Percentiles rank a stretch among this genome's conserved stretches.
Conservation (phyloP, 1,139 yeast genomes). For the Diutina rugosa region DNA sequence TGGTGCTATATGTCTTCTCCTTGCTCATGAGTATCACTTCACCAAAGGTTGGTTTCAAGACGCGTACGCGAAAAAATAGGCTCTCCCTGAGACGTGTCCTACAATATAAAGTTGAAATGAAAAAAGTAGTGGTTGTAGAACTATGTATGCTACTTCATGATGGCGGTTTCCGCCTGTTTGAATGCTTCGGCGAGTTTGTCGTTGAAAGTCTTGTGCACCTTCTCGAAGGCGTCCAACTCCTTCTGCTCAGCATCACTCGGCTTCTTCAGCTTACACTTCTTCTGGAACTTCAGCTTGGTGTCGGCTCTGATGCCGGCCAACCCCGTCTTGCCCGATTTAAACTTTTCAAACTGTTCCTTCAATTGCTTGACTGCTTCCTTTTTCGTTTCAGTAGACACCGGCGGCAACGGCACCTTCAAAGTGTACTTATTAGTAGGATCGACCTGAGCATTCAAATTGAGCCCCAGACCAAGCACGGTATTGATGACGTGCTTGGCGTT, state of each 20-base stretch:
- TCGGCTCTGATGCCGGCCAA: constrained; percentile 52
- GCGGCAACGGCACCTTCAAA: constrained; percentile 64
- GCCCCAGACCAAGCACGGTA: constrained; percentile 51
- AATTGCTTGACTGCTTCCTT: constrained; percentile 43
- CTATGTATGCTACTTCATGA: constrained; percentile 14
- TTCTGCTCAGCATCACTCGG: constrained; percentile 44
- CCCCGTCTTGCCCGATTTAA: constrained; percentile 27
- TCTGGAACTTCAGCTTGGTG: constrained; percentile 27
- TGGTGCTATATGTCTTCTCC: constrained; percentile 1
- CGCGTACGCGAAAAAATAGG: not conserved
- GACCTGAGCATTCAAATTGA: constrained; percentile 69
- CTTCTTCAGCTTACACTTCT: constrained; percentile 41
- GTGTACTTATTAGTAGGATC: constrained; percentile 64
- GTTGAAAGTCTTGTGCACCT: constrained; percentile 48
- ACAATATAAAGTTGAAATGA: too few relatives aligned
- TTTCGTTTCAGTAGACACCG: constrained; percentile 59
- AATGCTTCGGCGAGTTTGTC: constrained; percentile 44
- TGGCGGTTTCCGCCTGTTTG: constrained; percentile 47
- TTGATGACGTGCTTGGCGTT: constrained; percentile 58
- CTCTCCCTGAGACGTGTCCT: too few relatives aligned
- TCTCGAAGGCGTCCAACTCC: constrained; percentile 47
- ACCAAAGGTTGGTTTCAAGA: not conserved
- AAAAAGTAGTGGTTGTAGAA: too few relatives aligned
- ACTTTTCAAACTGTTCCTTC: constrained; percentile 52
- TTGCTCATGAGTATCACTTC: not conserved